Conservation (phyloP, 2,329 filamentous ascomycete genomes). For the Fusarium beomiforme region DNA sequence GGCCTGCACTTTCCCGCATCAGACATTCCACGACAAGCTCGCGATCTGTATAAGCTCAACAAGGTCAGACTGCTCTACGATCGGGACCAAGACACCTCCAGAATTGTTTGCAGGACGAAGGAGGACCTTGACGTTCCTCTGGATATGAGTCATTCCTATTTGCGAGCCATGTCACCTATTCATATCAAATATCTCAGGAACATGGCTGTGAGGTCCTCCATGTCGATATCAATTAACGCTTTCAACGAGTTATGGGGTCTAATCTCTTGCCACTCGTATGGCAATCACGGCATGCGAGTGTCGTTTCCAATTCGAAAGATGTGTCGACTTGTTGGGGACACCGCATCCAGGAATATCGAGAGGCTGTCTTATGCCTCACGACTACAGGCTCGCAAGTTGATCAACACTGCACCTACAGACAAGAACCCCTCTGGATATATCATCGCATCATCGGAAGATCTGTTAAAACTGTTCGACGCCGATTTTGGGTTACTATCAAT, state of each 20-base stretch:
- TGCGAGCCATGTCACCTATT: slow-evolving; percentile 90
- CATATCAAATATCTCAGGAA: slow-evolving; percentile 87
- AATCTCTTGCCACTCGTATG: slow-evolving; percentile 87
- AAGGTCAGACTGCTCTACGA: slow-evolving; percentile 90
- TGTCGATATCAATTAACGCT: slow-evolving; percentile 92
- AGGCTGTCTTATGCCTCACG: slow-evolving; percentile 86
- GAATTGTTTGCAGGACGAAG: slow-evolving; percentile 80
- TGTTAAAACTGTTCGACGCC: slow-evolving; percentile 85
- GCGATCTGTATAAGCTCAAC: slow-evolving; percentile 90
- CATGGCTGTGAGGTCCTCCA: slow-evolving; percentile 92
- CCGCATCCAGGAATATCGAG: slow-evolving; percentile 87
- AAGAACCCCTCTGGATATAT: slow-evolving; percentile 90
- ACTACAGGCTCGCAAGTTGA: slow-evolving; percentile 85
- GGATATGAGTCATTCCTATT: slow-evolving; percentile 85
- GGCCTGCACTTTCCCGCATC: slow-evolving; percentile 89
- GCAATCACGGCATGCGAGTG: slow-evolving; percentile 82
- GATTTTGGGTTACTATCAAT: slow-evolving; percentile 90
- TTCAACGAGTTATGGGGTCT: slow-evolving; percentile 89
- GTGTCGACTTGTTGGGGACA: slow-evolving; percentile 88
- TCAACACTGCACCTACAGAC: slow-evolving; percentile 84
- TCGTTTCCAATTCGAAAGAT: slow-evolving; percentile 93
- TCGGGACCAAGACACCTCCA: slow-evolving; percentile 79
- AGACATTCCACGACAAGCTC: slow-evolving; percentile 85
- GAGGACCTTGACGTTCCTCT: slow-evolving; percentile 79
- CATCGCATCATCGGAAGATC: slow-evolving; percentile 86